Conservation (phyloP, 306 rosid species). For the Styphnolobium japonicum region DNA sequence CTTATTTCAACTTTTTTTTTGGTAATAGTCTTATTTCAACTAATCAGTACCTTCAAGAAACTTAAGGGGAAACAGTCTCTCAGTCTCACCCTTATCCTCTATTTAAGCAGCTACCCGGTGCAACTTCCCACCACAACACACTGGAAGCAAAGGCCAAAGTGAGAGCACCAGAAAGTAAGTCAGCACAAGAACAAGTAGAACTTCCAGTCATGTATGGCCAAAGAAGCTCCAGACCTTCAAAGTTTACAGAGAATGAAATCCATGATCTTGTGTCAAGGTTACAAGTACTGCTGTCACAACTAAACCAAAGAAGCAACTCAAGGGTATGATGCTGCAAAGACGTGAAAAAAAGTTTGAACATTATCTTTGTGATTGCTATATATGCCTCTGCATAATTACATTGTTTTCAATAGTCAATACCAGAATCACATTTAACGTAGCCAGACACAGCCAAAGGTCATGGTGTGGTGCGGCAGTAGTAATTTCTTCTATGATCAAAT, state of each 20-base stretch:
- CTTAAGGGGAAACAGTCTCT: neutral
- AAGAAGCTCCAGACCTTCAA: constrained; percentile 38
- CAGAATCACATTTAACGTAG: neutral
- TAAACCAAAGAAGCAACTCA: constrained; percentile 37
- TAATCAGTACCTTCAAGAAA: constrained; percentile 18
- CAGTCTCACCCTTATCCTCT: constrained; percentile 12
- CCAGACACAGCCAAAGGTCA: neutral
- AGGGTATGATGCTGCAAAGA: constrained; percentile 23
- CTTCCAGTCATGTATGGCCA: constrained; percentile 29
- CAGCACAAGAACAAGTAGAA: neutral
- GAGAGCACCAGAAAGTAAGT: neutral
- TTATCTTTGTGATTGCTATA: neutral
- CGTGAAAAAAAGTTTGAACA: neutral
- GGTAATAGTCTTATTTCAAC: too few relatives aligned
- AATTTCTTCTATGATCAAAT: too few relatives aligned
- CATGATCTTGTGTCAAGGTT: constrained; percentile 43
- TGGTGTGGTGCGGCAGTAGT: too few relatives aligned
- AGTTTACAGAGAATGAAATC: constrained; percentile 33
- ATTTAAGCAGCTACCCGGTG: constrained; percentile 27
- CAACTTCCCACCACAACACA: constrained; percentile 24
- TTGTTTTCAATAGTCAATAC: neutral
- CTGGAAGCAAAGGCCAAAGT: neutral
- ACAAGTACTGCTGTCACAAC: constrained; percentile 32
- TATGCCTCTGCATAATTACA: neutral
- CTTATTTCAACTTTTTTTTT: too few relatives aligned